Conservation (phyloP, 345 rosid species). For the Hirschfeldia incana region DNA sequence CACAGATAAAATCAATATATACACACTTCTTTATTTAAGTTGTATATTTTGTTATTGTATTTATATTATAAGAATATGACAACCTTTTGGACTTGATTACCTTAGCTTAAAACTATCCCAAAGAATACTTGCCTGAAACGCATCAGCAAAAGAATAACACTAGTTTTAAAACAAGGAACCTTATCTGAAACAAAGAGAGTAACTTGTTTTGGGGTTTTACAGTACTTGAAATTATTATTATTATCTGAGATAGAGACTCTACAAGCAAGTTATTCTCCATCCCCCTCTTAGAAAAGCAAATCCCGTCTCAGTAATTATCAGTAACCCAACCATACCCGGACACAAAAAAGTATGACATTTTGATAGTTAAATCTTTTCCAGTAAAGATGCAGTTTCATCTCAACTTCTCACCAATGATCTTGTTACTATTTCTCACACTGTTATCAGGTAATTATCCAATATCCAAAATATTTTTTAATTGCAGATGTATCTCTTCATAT, state of each 20-base stretch:
- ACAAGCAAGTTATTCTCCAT: slow-evolving; percentile 33
- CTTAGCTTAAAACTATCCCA: slow-evolving; percentile 9
- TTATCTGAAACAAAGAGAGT: not conserved
- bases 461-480: not conserved
- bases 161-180: slow-evolving; percentile 27
- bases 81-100: slow-evolving; percentile 18
- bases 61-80: not conserved
- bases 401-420: slow-evolving; percentile 31
- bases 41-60: no score
- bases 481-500: not conserved
- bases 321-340: not conserved
- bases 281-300: not conserved
- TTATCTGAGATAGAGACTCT: slow-evolving; percentile 7
- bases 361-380: not conserved
- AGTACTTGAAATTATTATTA: not conserved
- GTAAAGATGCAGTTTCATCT: slow-evolving; percentile 42
- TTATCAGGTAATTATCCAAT: slow-evolving; percentile 47
- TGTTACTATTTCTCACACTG: slow-evolving; percentile 34
- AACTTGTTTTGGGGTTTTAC: not conserved
- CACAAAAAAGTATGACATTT: not conserved
- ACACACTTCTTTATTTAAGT: not conserved
- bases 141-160: slow-evolving; percentile 33
- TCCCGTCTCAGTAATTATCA: not conserved
- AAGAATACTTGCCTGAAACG: slow-evolving; percentile 27
- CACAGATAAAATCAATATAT: not conserved